Base-by-base conservation (phyloP, 2,329 filamentous ascomycete species). In the Alternaria hordeiaustralica region DNA sequence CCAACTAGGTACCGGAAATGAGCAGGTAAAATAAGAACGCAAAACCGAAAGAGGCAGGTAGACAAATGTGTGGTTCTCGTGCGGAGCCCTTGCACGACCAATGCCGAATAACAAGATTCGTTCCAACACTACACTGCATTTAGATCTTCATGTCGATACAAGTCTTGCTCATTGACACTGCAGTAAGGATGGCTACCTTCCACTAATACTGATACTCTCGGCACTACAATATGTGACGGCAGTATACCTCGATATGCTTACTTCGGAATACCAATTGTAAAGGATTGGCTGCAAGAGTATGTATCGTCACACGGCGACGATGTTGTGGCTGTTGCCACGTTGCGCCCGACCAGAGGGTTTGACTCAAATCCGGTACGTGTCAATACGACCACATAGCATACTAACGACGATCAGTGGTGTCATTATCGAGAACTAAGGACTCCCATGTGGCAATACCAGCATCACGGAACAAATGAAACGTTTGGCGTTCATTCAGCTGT, bases 321-420 rank as follows among this genome's bases (percentile, higher is more conserved):
- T 60, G 64, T 54, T 59, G 59, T 64, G 59, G 25, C 12, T 47
- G n/a, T 41, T 59, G 65, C 69, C 68, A 73, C 68, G 66, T 71
- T 68, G 68, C 51, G 51, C 46, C 56, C 33, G 36, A 55, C 28
- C 53, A 46, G 53, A 46, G 55, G 36, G 41, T n/a, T 54, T 36
- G 46, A 25, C 41, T 56, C 26, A 26, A 18, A 26, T 46, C 26
- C 33, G 21, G 7, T 53, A 26, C 25, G 30, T 60, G 26, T 56
- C 28, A 21, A 41, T 15, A 9, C 45, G 43, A 26, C 36, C 36
- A 33, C 33, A 21, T 12, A 36, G 25, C 58, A 55, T 47, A 57
- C 46, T 26, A 49, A n/a, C 1, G 5, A 47, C 33, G 44, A 43
- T 18, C 20, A 36, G 23, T 26, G 33, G 23, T 47, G 43, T 26